phyloP scores from a whole-genome alignment of 495 filamentous ascomycete species.

The Trichoderma reesei region DNA sequence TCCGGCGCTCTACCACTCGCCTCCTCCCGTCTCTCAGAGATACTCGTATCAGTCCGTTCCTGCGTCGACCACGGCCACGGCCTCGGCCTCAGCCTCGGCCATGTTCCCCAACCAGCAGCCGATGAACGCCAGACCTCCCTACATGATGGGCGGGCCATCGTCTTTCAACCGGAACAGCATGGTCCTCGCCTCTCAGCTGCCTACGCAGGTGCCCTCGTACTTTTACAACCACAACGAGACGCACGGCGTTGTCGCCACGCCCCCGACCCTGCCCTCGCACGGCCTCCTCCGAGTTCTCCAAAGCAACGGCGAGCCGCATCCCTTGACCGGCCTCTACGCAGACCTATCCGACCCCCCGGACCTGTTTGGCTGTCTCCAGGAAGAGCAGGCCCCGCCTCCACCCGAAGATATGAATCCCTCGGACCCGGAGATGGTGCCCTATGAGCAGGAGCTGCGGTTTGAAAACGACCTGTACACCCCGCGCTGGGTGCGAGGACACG shows the following conservation, averaged over 20 bases:
- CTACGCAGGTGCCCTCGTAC: conserved; percentile 27
- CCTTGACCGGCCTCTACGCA: conserved; percentile 50
- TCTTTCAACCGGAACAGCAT: conserved; percentile 34
- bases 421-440: conserved; percentile 58
- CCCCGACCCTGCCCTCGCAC: conserved; percentile 48
- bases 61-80: neutral
- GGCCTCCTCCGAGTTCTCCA: conserved; percentile 58
- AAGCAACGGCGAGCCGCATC: conserved; percentile 55
- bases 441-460: conserved; percentile 69
- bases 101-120: conserved; percentile 44
- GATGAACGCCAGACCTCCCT: conserved; percentile 43
- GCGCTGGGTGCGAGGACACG: conserved; percentile 66
- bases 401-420: conserved; percentile 65
- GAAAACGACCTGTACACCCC: conserved; percentile 72
- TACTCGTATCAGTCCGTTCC: conserved; percentile 16
- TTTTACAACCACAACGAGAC: conserved; percentile 31
- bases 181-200: conserved; percentile 36
- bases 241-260: conserved; percentile 33
- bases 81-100: no score
- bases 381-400: conserved; percentile 58
- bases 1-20: conserved; percentile 34
- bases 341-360: conserved; percentile 62
- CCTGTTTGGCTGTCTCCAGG: conserved; percentile 58
- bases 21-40: neutral
- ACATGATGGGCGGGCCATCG: conserved; percentile 38